Evolutionary conservation across 164 flowering plant species (phyloP).

Genomic region (Cinnamomum micranthum): DNA sequence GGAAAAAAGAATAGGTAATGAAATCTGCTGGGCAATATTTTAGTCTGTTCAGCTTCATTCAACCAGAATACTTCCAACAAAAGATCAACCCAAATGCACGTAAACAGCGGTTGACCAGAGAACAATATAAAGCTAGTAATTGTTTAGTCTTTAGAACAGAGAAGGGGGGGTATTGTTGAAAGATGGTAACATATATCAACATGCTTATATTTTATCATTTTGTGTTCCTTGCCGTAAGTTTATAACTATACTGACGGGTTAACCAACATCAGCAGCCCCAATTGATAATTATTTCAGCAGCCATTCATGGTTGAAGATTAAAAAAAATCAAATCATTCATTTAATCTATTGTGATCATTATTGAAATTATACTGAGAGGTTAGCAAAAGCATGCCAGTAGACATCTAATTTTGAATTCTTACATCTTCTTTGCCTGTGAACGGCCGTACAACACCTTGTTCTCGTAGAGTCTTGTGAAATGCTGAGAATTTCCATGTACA

Average conservation of each 20-base stretch:
- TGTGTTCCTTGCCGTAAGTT: background rate
- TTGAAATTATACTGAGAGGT: background rate
- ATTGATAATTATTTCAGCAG: background rate
- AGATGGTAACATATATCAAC: background rate
- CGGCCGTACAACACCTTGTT: constrained; percentile 80
- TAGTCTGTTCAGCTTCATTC: too few relatives aligned
- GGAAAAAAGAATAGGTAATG: too few relatives aligned
- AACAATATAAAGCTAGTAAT: too few relatives aligned
- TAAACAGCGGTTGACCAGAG: too few relatives aligned
- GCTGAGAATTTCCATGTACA: constrained; percentile 85
- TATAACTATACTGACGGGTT: background rate
- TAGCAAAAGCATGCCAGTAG: background rate
- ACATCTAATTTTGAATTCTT: constrained; percentile 32
- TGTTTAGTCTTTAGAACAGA: too few relatives aligned
- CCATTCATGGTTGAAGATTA: too few relatives aligned
- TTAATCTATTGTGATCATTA: background rate
- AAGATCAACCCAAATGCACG: too few relatives aligned
- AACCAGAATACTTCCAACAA: too few relatives aligned
- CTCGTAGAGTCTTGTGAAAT: constrained; percentile 69
- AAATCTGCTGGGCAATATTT: too few relatives aligned
- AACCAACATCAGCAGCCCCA: background rate
- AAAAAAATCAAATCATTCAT: background rate
- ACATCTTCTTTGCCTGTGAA: constrained; percentile 89
- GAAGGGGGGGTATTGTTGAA: background rate
- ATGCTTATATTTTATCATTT: background rate